A percentile compares a stretch with the other conserved stretches of the same genome.
Evolutionary conservation across 768 basidiomycete genomes (phyloP).

Genomic region (Hygrophoropsis aurantiaca): DNA sequence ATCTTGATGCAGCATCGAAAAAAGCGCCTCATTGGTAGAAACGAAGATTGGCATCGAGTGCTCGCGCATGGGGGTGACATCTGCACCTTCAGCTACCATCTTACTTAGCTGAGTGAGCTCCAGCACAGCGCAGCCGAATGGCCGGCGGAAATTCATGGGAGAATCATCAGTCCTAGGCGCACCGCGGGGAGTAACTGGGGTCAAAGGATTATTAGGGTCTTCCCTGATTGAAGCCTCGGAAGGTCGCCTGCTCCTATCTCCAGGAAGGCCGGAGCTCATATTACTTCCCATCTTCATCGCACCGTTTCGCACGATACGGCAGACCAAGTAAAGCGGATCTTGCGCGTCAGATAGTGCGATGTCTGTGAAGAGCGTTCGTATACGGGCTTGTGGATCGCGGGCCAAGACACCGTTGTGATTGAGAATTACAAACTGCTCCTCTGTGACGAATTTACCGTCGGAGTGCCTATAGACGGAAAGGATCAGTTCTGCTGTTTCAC

Average conservation of each 20-base stretch:
- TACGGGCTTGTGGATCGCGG: conserved; percentile 71
- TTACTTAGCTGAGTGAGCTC: conserved; percentile 76
- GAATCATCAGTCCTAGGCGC: conserved; percentile 31
- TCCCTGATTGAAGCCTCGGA: conserved; percentile 52
- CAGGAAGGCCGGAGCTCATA: conserved; percentile 46
- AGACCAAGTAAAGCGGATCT: conserved; percentile 86
- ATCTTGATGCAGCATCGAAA: conserved; percentile 94
- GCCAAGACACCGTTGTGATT: conserved; percentile 89
- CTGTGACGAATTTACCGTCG: conserved; percentile 79
- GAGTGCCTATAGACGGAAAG: conserved; percentile 91
- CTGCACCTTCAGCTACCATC: conserved; percentile 62
- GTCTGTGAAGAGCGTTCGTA: conserved; percentile 88
- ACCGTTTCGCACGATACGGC: conserved; percentile 87
- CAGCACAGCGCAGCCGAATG: conserved; percentile 94
- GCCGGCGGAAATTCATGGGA: conserved; percentile 67
- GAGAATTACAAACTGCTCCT: conserved; percentile 87
- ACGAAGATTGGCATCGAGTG: conserved; percentile 86
- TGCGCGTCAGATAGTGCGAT: conserved; percentile 84
- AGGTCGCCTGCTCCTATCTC: conserved; percentile 48
- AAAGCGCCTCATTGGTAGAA: conserved; percentile 78
- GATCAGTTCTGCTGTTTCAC: conserved; percentile 90
- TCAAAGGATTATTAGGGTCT: conserved; percentile 22
- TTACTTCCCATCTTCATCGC: conserved; percentile 71
- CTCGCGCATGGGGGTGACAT: conserved; percentile 68
- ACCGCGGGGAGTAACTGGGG: conserved; percentile 21